Evolutionary conservation across 441 rosid species (phyloP).

Genomic region (Aleurites moluccanus): DNA sequence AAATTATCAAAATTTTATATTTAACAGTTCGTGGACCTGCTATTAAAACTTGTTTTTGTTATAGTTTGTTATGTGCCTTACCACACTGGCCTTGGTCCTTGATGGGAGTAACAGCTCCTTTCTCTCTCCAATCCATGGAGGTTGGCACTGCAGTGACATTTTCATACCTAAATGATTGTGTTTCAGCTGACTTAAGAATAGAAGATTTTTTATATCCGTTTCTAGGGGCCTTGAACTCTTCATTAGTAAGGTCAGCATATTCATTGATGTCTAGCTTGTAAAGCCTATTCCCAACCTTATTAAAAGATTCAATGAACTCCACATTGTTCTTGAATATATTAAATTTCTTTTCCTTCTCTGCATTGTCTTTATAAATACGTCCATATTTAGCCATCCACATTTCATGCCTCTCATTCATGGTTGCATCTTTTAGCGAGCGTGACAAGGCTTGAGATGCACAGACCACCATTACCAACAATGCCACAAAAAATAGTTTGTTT

Average conservation of each 20-base stretch:
- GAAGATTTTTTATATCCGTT: conserved; percentile 10
- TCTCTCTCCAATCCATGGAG: conserved; percentile 13
- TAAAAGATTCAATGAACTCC: conserved; percentile 55
- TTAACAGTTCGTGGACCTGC: no score
- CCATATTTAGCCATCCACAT: conserved; percentile 44
- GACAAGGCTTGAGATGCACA: conserved; percentile 40
- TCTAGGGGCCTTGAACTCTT: conserved; percentile 9
- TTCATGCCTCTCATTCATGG: conserved; percentile 32
- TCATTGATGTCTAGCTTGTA: conserved; percentile 10
- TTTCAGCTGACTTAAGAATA: not conserved
- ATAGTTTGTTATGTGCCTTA: not conserved
- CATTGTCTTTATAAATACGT: conserved; percentile 27
- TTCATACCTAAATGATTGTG: conserved; percentile 5
- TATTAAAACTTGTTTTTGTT: no score
- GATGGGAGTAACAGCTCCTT: conserved; percentile 8
- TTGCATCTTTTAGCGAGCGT: conserved; percentile 27
- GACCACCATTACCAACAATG: conserved; percentile 23
- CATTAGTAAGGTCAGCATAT: conserved; percentile 10
- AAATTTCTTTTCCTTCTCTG: conserved; percentile 47
- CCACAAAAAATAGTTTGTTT: not conserved
- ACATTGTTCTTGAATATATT: conserved; percentile 66
- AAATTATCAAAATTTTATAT: no score
- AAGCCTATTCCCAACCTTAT: conserved; percentile 36
- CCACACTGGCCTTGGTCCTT: conserved; percentile 11
- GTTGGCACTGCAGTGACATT: conserved; percentile 8